Base-by-base conservation (phyloP, 2,329 filamentous ascomycete genomes). In the Phaeosphaeriaceae sp. region DNA sequence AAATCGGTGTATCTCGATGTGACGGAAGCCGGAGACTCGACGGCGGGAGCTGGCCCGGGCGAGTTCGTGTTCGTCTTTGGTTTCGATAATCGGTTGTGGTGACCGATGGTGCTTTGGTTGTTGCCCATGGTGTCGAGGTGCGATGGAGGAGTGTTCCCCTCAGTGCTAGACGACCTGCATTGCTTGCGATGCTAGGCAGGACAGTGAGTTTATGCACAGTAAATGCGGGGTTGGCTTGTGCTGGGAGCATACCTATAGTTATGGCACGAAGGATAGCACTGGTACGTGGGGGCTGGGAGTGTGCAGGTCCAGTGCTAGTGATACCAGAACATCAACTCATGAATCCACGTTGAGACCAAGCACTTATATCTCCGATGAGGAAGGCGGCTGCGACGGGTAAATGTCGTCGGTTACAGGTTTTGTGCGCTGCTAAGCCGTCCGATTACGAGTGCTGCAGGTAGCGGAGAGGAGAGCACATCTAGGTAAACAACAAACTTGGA, bases 401-500 rank as follows among this genome's bases (percentile, higher is more conserved):
- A 58, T 58, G 56, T 51, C 48, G 22, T 59, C 56, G 49, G 53
- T 58, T 62, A 52, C 63, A 61, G 61, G 63, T 56, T 61, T 57
- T 59, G 55, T 59, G 52, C 48, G 49, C 56, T 49, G 60, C 47
- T 54, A 52, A 50, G 61, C 59, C 58, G 55, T 60, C 55, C 55
- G 57, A 65, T 64, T 64, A 63, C 65, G 58, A 64, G 56, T 56
- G 62, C 60, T 56, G 64, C 66, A 64, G 58, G 66, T 66, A 32
- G 63, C 62, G 65, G 59, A 59, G 54, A 56, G 58, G 61, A 68
- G 54, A 59, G 55, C 52, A 63, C 64, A 62, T 59, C 63, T 22
- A 65, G 43, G 65, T 69, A 71, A 71, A 71, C 68, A 75, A 71
- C 70, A 76, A 76, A 76, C 73, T 65, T 74, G 73, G 73, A 77